Evolutionary conservation across 805 yeast genomes (phyloP), one percentile per base, ranked within the genome.

Genomic region (Ogataea pignaliae): DNA sequence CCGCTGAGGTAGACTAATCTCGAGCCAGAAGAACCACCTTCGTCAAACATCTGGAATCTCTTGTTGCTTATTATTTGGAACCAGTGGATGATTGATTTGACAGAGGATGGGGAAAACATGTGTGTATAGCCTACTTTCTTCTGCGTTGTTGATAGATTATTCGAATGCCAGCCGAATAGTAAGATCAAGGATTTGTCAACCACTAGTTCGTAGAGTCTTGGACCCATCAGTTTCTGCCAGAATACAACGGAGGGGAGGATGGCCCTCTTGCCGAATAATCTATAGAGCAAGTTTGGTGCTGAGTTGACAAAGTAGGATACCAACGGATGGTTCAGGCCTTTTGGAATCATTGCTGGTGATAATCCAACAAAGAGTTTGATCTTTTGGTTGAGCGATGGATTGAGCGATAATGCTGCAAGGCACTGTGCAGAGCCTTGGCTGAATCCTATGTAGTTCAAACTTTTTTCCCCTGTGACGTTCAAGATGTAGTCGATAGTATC

Each of bases 371-470:
- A 83, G 41, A 61, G 56, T 31, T 73, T 74, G 38, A 76, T 67
- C 45, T 73, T 72, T 63, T 63, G 53, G 61, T 86, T 87, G 44
- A 90, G 69, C 2, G 72, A 70, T 8, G 83, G 81, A 57, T 81
- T 79, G 14, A 82, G 55, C 0, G 93, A 77, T 17, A 88, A 68
- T 10, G 95, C 75, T 0, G 96, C 97, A 62, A 90, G 83, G 35
- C 88, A 88, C 63, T 91, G 97, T 1, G 97, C 95, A 0, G 95
- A 81, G 16, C 98, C 98, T 63, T 90, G 98, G 21, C 90, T 81
- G 57, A 91, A 91, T 1, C 97, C 98, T 51, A 91, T 75, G 57
- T 88, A 90, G 1, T 81, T 76, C 32, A 90, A 63, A 29, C 64
- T 52, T 21, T 52, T 10, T 49, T 56, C 64, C 10, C 68, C 61